Conservation (phyloP, 2,329 filamentous ascomycete genomes). For the Beauveria pseudobassiana region DNA sequence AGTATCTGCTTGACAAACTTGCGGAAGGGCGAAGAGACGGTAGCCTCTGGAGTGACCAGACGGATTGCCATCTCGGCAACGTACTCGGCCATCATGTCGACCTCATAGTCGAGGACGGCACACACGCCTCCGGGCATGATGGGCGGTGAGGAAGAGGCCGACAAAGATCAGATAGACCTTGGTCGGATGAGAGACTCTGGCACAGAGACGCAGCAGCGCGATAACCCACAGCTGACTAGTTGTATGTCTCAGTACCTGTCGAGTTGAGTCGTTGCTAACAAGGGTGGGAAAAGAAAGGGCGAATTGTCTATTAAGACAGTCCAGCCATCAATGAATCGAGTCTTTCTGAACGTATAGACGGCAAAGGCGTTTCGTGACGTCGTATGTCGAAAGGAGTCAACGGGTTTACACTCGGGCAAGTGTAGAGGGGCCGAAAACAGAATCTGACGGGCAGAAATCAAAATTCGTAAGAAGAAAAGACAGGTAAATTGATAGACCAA, state of each 20-base stretch:
- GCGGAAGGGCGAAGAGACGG: slow-evolving; percentile 65
- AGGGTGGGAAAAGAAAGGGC: neutral
- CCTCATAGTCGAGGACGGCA: slow-evolving; percentile 91
- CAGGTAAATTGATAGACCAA: neutral
- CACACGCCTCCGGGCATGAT: slow-evolving; percentile 77
- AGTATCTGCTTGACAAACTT: slow-evolving; percentile 91
- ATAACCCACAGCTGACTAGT: neutral
- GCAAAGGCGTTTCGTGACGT: neutral
- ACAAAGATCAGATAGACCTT: slow-evolving; percentile 35
- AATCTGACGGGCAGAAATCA: neutral
- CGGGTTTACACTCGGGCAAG: neutral
- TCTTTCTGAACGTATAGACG: neutral
- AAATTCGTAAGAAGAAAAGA: neutral
- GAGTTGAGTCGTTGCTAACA: neutral
- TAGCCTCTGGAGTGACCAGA: slow-evolving; percentile 44
- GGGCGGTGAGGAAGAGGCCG: slow-evolving; percentile 27
- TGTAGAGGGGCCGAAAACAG: neutral
- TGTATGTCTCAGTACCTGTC: slow-evolving; percentile 1
- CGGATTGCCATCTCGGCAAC: slow-evolving; percentile 78
- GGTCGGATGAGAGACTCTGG: slow-evolving; percentile 23
- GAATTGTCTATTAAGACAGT: slow-evolving; percentile 19
- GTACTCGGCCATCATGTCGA: slow-evolving; percentile 93
- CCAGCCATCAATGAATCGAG: slow-evolving; percentile 26
- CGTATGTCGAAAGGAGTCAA: neutral
- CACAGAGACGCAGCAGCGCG: slow-evolving; percentile 14